A percentile compares a stretch with the other conserved stretches of the same genome.
phyloP scores from a whole-genome alignment of 345 rosid species.

The Hirschfeldia incana region DNA sequence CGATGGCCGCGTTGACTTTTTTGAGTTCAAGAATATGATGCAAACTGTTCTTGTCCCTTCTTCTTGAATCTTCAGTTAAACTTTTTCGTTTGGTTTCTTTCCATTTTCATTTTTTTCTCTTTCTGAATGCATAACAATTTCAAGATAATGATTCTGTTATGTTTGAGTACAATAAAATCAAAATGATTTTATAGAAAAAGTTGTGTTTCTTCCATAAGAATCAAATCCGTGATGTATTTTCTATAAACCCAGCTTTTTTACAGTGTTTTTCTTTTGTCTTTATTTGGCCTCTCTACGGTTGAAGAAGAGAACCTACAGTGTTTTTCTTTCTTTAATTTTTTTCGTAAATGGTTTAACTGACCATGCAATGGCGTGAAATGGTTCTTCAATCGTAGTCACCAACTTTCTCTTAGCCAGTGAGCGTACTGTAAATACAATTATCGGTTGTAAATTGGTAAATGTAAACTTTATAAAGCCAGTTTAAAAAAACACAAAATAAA shows the following conservation, averaged over 20 bases:
- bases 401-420: no score
- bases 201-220: neutral
- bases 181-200: neutral
- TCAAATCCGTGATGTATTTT: neutral
- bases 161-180: slow-evolving; percentile 4
- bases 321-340: no score
- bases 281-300: neutral
- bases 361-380: neutral
- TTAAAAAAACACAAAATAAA: no score
- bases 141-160: neutral
- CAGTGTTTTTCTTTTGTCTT: neutral
- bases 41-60: slow-evolving; percentile 49
- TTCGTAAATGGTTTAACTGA: neutral
- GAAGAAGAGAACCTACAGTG: no score
- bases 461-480: no score
- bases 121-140: neutral
- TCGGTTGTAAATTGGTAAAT: no score
- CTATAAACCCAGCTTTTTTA: neutral
- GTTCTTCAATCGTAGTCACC: no score
- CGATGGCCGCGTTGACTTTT: slow-evolving; percentile 90
- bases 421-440: no score
- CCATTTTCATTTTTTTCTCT: neutral
- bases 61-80: slow-evolving; percentile 31
- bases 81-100: slow-evolving; percentile 1
- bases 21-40: slow-evolving; percentile 94